Base-by-base conservation (phyloP, 2,329 filamentous ascomycete genomes). In the Fusarium humuli region DNA sequence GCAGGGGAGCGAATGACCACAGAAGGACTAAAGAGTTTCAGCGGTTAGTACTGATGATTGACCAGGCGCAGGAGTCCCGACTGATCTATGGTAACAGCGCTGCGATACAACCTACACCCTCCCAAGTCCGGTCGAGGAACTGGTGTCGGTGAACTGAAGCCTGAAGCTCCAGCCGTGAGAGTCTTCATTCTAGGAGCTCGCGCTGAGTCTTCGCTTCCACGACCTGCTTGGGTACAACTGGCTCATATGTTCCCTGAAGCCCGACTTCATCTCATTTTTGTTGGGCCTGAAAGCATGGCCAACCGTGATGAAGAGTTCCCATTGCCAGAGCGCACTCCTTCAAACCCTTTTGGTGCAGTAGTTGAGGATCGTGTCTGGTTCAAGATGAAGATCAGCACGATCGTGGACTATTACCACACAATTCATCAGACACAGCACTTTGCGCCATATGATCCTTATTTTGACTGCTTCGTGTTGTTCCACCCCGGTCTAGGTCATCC, bases 371-470 rank as follows among this genome's bases (percentile, higher is more conserved):
- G 95, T 55, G 87, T 99, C 11, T 93, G 92, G 77, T 90, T 92
- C 58, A 91, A 92, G 72, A 90, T 98, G 89, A 99, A 99, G 84
- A 97, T 99, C 77, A 96, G 92, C 79, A 99, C 97, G 1, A 97
- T 94, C 76, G 95, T 98, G 54, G 96, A 99, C 75, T 98, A 99
- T 83, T 99, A 97, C 83, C 95, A 99, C 81, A 98, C 93, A 4
- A 88, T 99, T 73, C 95, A 99, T 83, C 90, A 94, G 78, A 92
- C 95, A 0, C 92, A 94, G 49, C 88, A 94, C 78, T 99, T 98
- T 83, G 90, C 92, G 61, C 96, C 97, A 0, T 98, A 97, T 78
- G 96, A 99, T 78, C 96, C 96, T 1, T 99, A 99, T 83, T 97
- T 99, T 80, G 96, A 99, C 84, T 96, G 93, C 80, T 97, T 99